These are phyloP conservation scores for Trifolium dubium DNA, from an alignment of 306 rosid species.

Conservation along the genomic window DNA sequence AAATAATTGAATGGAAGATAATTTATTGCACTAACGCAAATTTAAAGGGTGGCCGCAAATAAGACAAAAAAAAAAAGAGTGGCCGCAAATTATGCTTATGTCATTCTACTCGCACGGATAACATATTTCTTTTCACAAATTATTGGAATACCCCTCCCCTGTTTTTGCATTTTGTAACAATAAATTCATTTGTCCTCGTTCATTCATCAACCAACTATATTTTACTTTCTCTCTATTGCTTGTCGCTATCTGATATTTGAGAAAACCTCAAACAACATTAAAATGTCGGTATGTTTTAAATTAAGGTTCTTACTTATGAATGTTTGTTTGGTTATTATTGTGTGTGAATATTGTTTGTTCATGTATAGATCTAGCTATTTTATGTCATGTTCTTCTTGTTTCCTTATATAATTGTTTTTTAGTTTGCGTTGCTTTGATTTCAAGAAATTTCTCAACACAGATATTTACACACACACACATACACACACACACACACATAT, in stretches of 20 bases:
- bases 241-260: not conserved
- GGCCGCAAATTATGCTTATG: constrained; percentile 3
- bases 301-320: not conserved
- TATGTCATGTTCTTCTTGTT: not conserved
- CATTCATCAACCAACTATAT: constrained; percentile 8
- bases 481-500: too few species aligned
- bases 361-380: not conserved
- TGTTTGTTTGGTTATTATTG: constrained; percentile 13
- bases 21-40: not conserved
- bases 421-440: too few species aligned
- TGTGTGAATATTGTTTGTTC: not conserved
- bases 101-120: not conserved
- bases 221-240: constrained; percentile 1
- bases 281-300: constrained; percentile 58
- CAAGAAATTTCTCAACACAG: not conserved
- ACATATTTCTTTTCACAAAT: not conserved
- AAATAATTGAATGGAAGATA: not conserved
- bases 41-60: constrained; percentile 5
- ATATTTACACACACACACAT: too few species aligned
- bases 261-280: constrained; percentile 7
- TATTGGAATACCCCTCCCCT: not conserved
- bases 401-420: not conserved
- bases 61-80: too few species aligned
- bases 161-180: not conserved
- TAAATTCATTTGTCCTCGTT: not conserved